These are phyloP conservation scores for Yamadazyma jaroonii DNA, from an alignment of 1,139 yeast species.

Conservation along the genomic window DNA sequence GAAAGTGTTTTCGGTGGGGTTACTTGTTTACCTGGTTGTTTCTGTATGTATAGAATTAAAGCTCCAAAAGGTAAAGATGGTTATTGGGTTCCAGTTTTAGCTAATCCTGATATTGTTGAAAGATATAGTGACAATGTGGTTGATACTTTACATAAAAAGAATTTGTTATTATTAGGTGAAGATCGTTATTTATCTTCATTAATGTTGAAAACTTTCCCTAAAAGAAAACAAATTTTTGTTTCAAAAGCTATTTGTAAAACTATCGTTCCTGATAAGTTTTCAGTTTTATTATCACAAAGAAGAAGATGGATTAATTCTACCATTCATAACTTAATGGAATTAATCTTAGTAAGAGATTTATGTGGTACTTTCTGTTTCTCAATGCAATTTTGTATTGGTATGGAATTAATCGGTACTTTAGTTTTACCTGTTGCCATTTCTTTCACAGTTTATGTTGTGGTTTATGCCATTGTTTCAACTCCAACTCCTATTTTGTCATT, in stretches of 20 bases:
- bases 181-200: constrained; percentile 86
- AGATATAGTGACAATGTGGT: constrained; percentile 88
- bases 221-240: constrained; percentile 86
- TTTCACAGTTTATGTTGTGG: constrained; percentile 80
- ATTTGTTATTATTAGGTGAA: constrained; percentile 85
- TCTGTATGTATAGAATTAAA: constrained; percentile 92
- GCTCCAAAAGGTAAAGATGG: constrained; percentile 90
- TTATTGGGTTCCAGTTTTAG: constrained; percentile 93
- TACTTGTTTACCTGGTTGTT: constrained; percentile 97
- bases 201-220: constrained; percentile 92
- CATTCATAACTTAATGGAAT: constrained; percentile 90
- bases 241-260: constrained; percentile 97
- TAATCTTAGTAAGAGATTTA: constrained; percentile 80
- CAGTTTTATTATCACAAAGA: constrained; percentile 85
- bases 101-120: constrained; percentile 96
- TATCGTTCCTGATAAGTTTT: constrained; percentile 79
- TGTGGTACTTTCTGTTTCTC: constrained; percentile 98
- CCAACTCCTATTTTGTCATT: constrained; percentile 86
- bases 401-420: constrained; percentile 86
- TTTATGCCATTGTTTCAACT: constrained; percentile 68
- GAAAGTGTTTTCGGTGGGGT: constrained; percentile 97
- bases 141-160: constrained; percentile 86
- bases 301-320: constrained; percentile 99
- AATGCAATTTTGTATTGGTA: constrained; percentile 89
- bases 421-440: constrained; percentile 91